Percentiles rank a stretch among this genome's conserved stretches.
Conservation (phyloP, 2,329 filamentous ascomycete genomes). For the Botryotinia convoluta region DNA sequence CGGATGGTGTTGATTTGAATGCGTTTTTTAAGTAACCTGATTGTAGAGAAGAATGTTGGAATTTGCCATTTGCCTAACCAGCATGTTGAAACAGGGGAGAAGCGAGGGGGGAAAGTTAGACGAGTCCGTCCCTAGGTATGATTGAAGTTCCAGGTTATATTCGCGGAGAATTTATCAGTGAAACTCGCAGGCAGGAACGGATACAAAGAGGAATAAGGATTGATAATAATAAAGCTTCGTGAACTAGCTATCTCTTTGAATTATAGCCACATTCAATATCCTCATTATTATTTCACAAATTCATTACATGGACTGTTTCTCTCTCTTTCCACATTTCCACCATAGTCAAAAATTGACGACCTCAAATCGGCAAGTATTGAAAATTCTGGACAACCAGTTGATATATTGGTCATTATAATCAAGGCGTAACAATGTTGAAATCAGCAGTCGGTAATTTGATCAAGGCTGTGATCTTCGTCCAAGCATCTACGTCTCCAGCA, state of each 20-base stretch:
- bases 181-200: not conserved
- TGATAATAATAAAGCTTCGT: not conserved
- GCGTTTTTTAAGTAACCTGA: not conserved
- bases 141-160: not conserved
- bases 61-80: not conserved
- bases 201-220: not conserved
- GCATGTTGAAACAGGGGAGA: not conserved
- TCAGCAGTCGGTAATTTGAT: not conserved
- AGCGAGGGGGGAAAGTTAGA: not conserved
- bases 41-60: not conserved
- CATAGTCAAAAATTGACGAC: too few relatives aligned
- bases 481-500: not conserved
- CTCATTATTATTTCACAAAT: not conserved
- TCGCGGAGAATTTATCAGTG: not conserved
- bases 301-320: accelerated
- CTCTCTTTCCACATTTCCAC: not conserved
- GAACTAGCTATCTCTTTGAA: not conserved
- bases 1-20: not conserved
- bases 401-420: not conserved
- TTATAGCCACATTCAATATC: not conserved
- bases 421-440: constrained; percentile 1
- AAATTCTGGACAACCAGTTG: not conserved
- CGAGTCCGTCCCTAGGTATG: not conserved
- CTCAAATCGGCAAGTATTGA: too few relatives aligned
- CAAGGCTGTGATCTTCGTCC: not conserved